Conservation (phyloP, 805 yeast species). For the Yamadazyma insecticola region DNA sequence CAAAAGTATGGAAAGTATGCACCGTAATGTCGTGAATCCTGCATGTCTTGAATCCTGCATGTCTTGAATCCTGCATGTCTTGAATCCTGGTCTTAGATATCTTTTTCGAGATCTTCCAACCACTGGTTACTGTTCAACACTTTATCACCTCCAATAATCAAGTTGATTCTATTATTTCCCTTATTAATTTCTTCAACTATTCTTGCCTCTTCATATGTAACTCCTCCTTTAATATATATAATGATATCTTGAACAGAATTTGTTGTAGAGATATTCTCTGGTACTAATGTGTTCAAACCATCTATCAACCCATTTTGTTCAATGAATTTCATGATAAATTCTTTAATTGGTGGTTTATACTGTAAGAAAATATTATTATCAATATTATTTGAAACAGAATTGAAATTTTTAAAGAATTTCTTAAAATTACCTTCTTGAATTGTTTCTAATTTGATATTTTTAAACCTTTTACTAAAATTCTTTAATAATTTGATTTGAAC, state of each 20-base stretch:
- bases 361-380: slow-evolving; percentile 89
- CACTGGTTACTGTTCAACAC: slow-evolving; percentile 32
- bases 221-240: slow-evolving; percentile 79
- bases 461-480: slow-evolving; percentile 23
- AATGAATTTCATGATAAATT: slow-evolving; percentile 21
- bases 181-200: slow-evolving; percentile 58
- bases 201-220: slow-evolving; percentile 88
- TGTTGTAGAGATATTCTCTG: slow-evolving; percentile 19
- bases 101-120: slow-evolving; percentile 15
- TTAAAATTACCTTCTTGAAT: slow-evolving; percentile 19
- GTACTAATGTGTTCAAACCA: slow-evolving; percentile 29
- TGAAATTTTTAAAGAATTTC: slow-evolving; percentile 11
- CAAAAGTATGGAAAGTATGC: slow-evolving; percentile 56
- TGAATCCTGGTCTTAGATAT: not conserved
- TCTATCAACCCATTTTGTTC: slow-evolving; percentile 7
- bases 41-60: too few species aligned
- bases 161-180: slow-evolving; percentile 52
- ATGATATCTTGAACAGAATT: slow-evolving; percentile 48
- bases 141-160: slow-evolving; percentile 71
- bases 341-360: slow-evolving; percentile 71
- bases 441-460: slow-evolving; percentile 24
- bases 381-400: slow-evolving; percentile 23
- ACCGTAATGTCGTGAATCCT: slow-evolving; percentile 22
- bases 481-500: slow-evolving; percentile 28
- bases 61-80: not conserved